These are phyloP conservation scores for Pseudognaphalium luteoalbum DNA, from an alignment of 129 eudicot genomes.

Conservation along the genomic window DNA sequence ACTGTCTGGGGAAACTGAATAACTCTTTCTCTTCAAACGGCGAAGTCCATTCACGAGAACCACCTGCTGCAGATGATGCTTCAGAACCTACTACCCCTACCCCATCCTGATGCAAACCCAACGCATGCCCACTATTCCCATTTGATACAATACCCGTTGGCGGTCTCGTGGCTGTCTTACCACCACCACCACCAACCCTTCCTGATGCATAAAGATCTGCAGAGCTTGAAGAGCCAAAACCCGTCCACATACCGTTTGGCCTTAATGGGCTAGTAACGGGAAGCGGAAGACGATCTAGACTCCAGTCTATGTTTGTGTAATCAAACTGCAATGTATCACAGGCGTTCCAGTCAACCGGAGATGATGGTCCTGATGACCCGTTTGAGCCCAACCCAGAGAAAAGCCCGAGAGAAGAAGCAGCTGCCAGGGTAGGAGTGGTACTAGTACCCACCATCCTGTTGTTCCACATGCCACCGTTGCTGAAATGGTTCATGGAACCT, in stretches of 20 bases:
- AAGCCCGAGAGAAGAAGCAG: slow-evolving; percentile 83
- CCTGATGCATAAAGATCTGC: slow-evolving; percentile 17
- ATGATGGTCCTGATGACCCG: slow-evolving; percentile 64
- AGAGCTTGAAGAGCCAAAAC: slow-evolving; percentile 33
- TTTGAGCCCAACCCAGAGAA: slow-evolving; percentile 69
- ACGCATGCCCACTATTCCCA: slow-evolving; percentile 23
- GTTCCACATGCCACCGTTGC: slow-evolving; percentile 52
- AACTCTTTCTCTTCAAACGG: slow-evolving; percentile 92
- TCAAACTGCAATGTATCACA: slow-evolving; percentile 60
- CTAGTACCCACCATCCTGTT: slow-evolving; percentile 34
- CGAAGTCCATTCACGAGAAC: slow-evolving; percentile 86
- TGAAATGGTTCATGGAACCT: slow-evolving; percentile 33
- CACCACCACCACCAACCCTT: slow-evolving; percentile 28
- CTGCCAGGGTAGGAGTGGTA: slow-evolving; percentile 68
- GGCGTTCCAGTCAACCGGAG: slow-evolving; percentile 78
- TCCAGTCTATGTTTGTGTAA: slow-evolving; percentile 88
- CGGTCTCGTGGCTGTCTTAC: slow-evolving; percentile 51
- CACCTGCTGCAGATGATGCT: slow-evolving; percentile 42
- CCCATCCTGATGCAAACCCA: slow-evolving; percentile 46
- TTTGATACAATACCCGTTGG: slow-evolving; percentile 36
- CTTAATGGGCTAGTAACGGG: slow-evolving; percentile 37
- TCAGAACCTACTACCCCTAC: slow-evolving; percentile 42
- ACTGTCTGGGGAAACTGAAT: slow-evolving; percentile 85
- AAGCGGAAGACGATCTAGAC: slow-evolving; percentile 52
- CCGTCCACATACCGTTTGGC: slow-evolving; percentile 51